Evolutionary conservation across 2,329 filamentous ascomycete genomes (phyloP), one percentile per base, ranked within the genome.

Genomic region (Fusarium neocosmosporiellum): DNA sequence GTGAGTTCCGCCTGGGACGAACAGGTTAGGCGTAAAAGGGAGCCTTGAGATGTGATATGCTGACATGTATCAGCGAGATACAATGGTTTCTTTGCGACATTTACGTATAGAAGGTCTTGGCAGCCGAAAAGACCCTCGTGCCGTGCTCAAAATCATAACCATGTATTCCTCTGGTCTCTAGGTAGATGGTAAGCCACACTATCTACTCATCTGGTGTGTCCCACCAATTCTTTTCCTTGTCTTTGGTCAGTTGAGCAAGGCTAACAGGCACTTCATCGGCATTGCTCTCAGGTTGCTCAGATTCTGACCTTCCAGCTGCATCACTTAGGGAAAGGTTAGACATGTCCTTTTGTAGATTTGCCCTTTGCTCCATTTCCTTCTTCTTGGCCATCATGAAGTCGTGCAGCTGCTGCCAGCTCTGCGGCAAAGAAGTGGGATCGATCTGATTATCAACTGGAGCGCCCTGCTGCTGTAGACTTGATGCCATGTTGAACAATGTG

Each of bases 201-300:
- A 31, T 34, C 31, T 57, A 57, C 31, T 50, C 29, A 5, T 48
- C 41, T 2, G 20, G 41, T 7, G 29, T 31, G 14, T 63, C 59
- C 59, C 59, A 63, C 59, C 59, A 63, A 34, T 55, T 63, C n/a
- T 41, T 63, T 6, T 18, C 13, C 34, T 63, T 63, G 20, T 55
- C 59, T 16, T 55, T 41, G 0, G 46, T 55, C 34, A 63, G 7
- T 9, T 63, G 59, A 27, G 48, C 48, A 22, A 63, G 24, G 16
- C 59, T 55, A 7, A 55, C 48, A 7, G 59, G 48, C 46, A 34
- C 27, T 3, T 31, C 46, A 43, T 43, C 33, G 7, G 10, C 2
- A 24, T 22, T 13, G 14, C 14, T n/a, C 6, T 1, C 16, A 5
- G 22, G 3, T 16, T 29, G 34, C 7, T 24, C 13, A 43, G 13